Evolutionary conservation across 176 grass and related monocot species (phyloP), one percentile per base, ranked within the genome.

Genomic region (Areca catechu): DNA sequence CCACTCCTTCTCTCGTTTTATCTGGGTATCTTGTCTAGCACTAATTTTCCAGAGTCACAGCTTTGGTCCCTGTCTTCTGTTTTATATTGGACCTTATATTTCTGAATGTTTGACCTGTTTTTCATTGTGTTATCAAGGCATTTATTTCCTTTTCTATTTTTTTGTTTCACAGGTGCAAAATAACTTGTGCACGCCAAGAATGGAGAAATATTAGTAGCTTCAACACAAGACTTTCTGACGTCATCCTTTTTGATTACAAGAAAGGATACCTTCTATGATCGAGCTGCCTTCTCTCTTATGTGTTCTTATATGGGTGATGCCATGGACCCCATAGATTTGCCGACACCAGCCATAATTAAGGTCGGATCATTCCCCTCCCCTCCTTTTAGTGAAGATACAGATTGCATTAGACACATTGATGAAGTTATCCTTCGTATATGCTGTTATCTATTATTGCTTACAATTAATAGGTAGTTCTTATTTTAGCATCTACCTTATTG

Each of bases 121-220:
- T 43, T 43, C 10, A 12, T 43, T 43, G 34, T 12, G 34, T 43
- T 43, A 43, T 10, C 34, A 51, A 50, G 50, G 43, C 15, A 43
- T 43, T 48, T 29, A 14, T 50, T 54, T 50, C 48, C 25, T 77
- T 43, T 50, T 69, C 27, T 29, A 6, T 29, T 43, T 43, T 37
- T 43, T 43, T 10, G 7, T 17, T 84, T 86, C 55, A 28, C 71
- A 96, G 92, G 92, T 96, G 71, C 92, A 96, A 57, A 96, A 96
- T 78, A 96, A 96, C 77, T 88, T 96, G 34, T 96, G 86, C 78
- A 96, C 92, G 50, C 92, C 92, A 54, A 96, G 78, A 96, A 90
- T 72, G 92, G 92, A 16, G 86, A 96, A 72, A 88, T 96, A 64
- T 66, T 90, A 54, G 92, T 96, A 76, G 92, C 92, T 68, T 96